Evolutionary conservation across 73 alveolate species (phyloP).

Genomic region (Symbiodinium natans): DNA sequence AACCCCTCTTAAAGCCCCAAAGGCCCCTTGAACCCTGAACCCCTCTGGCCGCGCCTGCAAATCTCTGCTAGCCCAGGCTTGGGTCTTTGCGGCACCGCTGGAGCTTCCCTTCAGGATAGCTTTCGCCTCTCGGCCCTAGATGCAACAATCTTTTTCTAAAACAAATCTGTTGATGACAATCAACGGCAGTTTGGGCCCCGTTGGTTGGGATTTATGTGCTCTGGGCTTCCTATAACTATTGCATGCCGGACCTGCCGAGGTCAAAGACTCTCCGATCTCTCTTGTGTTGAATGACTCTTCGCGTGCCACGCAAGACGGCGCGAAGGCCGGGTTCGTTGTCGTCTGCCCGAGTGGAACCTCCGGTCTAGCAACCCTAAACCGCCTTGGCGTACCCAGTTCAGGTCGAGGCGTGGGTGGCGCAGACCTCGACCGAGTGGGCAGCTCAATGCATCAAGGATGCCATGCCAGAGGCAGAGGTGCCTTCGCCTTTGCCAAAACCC

Average conservation of each 20-base stretch:
- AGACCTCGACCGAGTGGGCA: conserved; percentile 71
- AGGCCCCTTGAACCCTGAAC: too few relatives aligned
- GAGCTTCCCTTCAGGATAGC: conserved; percentile 52
- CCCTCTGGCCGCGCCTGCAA: too few relatives aligned
- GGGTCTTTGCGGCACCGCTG: conserved; percentile 6
- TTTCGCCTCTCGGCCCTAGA: background rate
- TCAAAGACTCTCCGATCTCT: conserved; percentile 67
- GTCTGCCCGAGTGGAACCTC: background rate
- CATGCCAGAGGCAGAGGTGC: conserved; percentile 32
- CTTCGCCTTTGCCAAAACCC: background rate
- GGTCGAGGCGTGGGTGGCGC: conserved; percentile 67
- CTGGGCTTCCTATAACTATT: too few relatives aligned
- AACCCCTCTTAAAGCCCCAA: too few relatives aligned
- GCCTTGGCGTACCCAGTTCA: background rate
- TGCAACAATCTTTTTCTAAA: background rate
- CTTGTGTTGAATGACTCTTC: conserved; percentile 63
- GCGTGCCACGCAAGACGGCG: background rate
- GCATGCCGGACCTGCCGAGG: background rate
- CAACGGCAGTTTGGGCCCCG: too few relatives aligned
- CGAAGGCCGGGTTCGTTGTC: background rate
- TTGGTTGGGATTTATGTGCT: too few relatives aligned
- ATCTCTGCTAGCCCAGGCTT: conserved; percentile 65
- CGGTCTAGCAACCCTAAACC: background rate
- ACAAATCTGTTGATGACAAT: too few relatives aligned
- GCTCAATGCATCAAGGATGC: background rate